phyloP scores from a whole-genome alignment of 805 yeast species.

The Blastobotrys mokoenaii region DNA sequence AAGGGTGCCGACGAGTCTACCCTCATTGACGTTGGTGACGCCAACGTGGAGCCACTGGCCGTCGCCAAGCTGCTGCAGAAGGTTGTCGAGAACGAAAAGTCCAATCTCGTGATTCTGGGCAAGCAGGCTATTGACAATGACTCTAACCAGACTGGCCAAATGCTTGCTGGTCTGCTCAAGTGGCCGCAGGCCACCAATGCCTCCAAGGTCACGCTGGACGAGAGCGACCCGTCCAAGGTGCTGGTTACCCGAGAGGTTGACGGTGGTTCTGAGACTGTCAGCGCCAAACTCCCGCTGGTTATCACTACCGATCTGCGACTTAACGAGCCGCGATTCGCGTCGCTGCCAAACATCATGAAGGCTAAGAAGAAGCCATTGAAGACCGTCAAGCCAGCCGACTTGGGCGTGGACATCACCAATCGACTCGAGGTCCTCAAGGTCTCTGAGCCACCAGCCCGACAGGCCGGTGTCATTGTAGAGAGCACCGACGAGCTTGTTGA shows the following conservation, averaged over 20 bases:
- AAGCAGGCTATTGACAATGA: constrained; percentile 97
- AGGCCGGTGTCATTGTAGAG: constrained; percentile 72
- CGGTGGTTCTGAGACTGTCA: constrained; percentile 83
- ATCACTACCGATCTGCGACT: constrained; percentile 90
- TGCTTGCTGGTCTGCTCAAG: constrained; percentile 83
- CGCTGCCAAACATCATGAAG: constrained; percentile 94
- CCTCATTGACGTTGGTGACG: constrained; percentile 66
- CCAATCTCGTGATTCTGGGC: constrained; percentile 82
- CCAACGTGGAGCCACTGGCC: constrained; percentile 73
- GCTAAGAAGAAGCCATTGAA: constrained; percentile 94
- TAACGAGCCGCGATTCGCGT: constrained; percentile 93
- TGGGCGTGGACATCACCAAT: constrained; percentile 55
- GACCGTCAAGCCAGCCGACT: constrained; percentile 52
- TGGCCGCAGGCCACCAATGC: constrained; percentile 99
- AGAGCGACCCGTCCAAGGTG: constrained; percentile 42
- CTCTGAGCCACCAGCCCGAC: constrained; percentile 77
- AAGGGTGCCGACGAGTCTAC: constrained; percentile 90
- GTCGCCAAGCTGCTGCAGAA: constrained; percentile 80
- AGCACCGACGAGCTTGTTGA: constrained; percentile 74
- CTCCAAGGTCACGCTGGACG: constrained; percentile 66
- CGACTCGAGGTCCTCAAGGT: constrained; percentile 65
- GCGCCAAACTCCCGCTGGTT: constrained; percentile 72
- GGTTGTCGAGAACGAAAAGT: constrained; percentile 57
- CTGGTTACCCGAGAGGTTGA: constrained; percentile 88
- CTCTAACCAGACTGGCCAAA: constrained; percentile 90